These are phyloP conservation scores for Ogataea minuta DNA, from an alignment of 805 yeast species.

Conservation along the genomic window DNA sequence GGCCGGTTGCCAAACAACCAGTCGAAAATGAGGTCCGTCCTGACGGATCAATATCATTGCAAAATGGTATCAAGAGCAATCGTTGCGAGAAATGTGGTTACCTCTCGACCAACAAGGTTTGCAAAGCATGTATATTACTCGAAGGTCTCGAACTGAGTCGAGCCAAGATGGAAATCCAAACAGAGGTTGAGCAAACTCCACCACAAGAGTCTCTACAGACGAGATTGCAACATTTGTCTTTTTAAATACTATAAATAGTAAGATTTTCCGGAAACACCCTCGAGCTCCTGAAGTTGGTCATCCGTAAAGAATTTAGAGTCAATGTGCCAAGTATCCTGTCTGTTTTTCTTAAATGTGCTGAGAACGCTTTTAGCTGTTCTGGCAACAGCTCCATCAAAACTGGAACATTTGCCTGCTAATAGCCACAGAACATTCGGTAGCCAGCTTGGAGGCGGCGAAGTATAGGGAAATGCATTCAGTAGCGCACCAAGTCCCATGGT, in stretches of 20 bases:
- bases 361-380: slow-evolving; percentile 77
- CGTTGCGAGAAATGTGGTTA: slow-evolving; percentile 90
- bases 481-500: slow-evolving; percentile 86
- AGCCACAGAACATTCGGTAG: slow-evolving; percentile 69
- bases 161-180: slow-evolving; percentile 62
- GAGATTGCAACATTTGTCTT: slow-evolving; percentile 56
- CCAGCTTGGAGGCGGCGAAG: slow-evolving; percentile 91
- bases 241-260: slow-evolving; percentile 66
- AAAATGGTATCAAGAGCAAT: slow-evolving; percentile 51
- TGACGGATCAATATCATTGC: slow-evolving; percentile 60
- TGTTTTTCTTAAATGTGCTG: slow-evolving; percentile 81
- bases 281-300: slow-evolving; percentile 84
- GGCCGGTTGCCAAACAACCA: slow-evolving; percentile 38
- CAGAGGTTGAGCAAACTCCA: slow-evolving; percentile 49
- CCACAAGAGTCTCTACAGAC: slow-evolving; percentile 62
- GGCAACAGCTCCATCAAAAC: slow-evolving; percentile 76
- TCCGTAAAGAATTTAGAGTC: slow-evolving; percentile 73
- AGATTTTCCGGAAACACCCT: slow-evolving; percentile 91
- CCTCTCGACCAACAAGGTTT: slow-evolving; percentile 78
- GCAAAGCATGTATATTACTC: slow-evolving; percentile 89
- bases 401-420: slow-evolving; percentile 68
- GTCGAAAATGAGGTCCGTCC: slow-evolving; percentile 52
- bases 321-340: slow-evolving; percentile 96
- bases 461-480: slow-evolving; percentile 84
- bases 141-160: slow-evolving; percentile 80